Conservation (phyloP, 768 basidiomycete species). For the Coprinellus micaceus region DNA sequence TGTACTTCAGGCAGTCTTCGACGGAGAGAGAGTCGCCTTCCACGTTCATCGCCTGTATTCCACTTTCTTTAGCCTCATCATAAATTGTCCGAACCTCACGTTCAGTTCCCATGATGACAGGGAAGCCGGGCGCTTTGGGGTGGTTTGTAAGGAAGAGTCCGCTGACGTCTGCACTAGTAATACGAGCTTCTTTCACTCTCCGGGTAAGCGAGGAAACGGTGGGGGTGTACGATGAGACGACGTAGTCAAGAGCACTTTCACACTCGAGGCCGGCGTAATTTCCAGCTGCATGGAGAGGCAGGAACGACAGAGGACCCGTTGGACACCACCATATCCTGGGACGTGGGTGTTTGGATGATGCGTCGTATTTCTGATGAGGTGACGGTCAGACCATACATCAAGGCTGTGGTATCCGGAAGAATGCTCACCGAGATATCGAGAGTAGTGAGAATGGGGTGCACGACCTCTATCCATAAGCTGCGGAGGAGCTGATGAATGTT, state of each 20-base stretch:
- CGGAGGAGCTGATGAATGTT: neutral
- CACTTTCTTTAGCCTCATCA: neutral
- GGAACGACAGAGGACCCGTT: constrained; percentile 26
- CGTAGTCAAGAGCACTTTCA: neutral
- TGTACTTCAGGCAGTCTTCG: constrained; percentile 3
- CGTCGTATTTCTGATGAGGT: neutral
- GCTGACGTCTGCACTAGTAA: neutral
- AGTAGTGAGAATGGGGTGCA: constrained; percentile 7
- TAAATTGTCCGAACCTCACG: constrained; percentile 4
- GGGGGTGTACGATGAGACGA: constrained; percentile 8
- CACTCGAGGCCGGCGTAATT: neutral
- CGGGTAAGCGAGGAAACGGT: neutral
- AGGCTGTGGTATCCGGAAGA: neutral
- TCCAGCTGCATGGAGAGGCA: constrained; percentile 33
- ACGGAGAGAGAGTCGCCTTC: constrained; percentile 13
- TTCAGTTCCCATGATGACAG: constrained; percentile 7
- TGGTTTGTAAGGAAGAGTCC: neutral
- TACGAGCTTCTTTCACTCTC: neutral
- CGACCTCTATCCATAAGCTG: neutral
- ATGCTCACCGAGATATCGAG: constrained; percentile 6
- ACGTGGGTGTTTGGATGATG: neutral
- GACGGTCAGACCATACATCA: neutral
- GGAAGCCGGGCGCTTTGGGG: neutral
- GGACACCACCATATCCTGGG: constrained; percentile 20
- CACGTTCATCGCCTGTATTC: constrained; percentile 13